These are phyloP conservation scores for Colletotrichum euphorbiae DNA, from an alignment of 2,329 filamentous ascomycete species.

Conservation along the genomic window DNA sequence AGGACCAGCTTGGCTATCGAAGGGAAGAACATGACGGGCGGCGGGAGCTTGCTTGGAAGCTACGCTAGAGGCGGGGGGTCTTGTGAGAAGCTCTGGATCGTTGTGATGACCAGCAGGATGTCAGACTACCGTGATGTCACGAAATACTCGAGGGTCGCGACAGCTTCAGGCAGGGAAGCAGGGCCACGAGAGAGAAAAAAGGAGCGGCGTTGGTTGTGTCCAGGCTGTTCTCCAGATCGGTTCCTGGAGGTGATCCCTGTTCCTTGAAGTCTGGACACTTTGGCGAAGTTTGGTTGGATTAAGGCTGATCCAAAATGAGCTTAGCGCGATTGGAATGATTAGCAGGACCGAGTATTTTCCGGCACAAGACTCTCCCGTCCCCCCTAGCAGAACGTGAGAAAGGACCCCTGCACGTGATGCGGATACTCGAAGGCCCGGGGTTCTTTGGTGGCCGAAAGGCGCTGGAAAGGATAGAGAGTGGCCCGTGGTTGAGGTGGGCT, in stretches of 20 bases:
- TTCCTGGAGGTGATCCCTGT: slow-evolving; percentile 38
- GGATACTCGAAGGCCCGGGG: slow-evolving; percentile 30
- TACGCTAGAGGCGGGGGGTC: not conserved
- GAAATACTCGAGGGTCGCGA: slow-evolving; percentile 20
- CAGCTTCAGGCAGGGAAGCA: slow-evolving; percentile 25
- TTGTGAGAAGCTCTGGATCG: slow-evolving; percentile 23
- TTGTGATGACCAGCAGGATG: slow-evolving; percentile 9
- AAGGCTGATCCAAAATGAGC: slow-evolving; percentile 35
- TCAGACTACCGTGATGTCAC: slow-evolving; percentile 26
- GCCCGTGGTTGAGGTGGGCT: slow-evolving; percentile 24
- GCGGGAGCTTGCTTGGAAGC: slow-evolving; percentile 29
- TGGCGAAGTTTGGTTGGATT: slow-evolving; percentile 39
- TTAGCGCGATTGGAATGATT: slow-evolving; percentile 21
- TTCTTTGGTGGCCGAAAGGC: slow-evolving; percentile 18
- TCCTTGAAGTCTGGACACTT: slow-evolving; percentile 40
- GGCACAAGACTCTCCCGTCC: not conserved
- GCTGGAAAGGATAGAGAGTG: slow-evolving; percentile 31
- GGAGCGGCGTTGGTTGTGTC: slow-evolving; percentile 38
- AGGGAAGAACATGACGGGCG: slow-evolving; percentile 54
- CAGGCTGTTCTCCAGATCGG: slow-evolving; percentile 40
- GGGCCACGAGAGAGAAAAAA: slow-evolving; percentile 19
- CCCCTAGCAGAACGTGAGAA: not conserved
- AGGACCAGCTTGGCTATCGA: slow-evolving; percentile 58
- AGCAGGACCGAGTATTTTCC: slow-evolving; percentile 37
- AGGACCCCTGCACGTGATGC: slow-evolving; percentile 37